Base-by-base conservation (phyloP, 495 filamentous ascomycete genomes). In the Durotheca rogersii region DNA sequence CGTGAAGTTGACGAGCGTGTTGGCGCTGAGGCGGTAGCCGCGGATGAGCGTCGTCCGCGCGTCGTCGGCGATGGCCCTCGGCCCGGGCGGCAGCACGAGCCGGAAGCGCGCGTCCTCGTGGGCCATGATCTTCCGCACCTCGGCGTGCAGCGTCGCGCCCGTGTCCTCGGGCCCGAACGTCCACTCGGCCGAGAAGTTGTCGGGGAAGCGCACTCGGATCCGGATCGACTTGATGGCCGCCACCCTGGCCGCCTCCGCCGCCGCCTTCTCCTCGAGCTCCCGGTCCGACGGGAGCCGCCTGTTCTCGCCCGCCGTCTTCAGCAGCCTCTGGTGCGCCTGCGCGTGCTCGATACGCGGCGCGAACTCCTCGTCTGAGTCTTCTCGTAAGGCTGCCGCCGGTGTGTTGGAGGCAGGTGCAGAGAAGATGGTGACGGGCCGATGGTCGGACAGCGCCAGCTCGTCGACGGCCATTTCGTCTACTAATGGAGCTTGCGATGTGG, bases 141-240 rank as follows among this genome's bases (percentile, higher is more conserved):
- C 87, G 6, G 70, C 68, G 68, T 96, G 89, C 1, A 95, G 72
- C 14, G 73, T 64, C 9, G 73, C 68, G 6, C 81, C 83, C 0
- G 87, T 86, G 41, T 90, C 83, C 0, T 69, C 56, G 3, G 81
- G 79, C 2, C 70, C 73, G 60, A 90, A 84, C 34, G 74, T 75
- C 60, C 81, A 80, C 19, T 86, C 75, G 14, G 89, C 78, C 30
- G 81, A 81, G 44, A 79, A 83, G 56, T 88, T 83, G 65, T 96
- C 90, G 1, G 93, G 91, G 53, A 95, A 90, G 16, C 92, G 86
- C 42, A 97, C 74, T 51, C 87, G 90, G 45, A 98, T 78, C 31
- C 81, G 74, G 31, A 95, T 82, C 33, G 80, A 74, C 27, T 78
- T 84, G 45, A 90, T 73, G 14, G 76, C 76, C 23, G 83, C 81